phyloP scores from a whole-genome alignment of 805 yeast genomes.

The Pichia deserticola region DNA sequence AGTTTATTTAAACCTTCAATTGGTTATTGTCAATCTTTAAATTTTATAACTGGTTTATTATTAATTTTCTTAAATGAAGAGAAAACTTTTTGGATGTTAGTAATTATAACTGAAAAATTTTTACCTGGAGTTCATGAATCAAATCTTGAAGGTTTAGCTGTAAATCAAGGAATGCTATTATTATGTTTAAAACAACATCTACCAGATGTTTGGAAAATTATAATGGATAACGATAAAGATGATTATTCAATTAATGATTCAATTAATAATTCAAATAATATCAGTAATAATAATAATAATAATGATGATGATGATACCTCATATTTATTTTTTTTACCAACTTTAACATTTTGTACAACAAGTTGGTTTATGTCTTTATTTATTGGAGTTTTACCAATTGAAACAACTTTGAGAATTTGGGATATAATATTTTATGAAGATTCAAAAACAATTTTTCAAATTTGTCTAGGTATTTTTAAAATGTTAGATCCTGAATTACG shows the following conservation, averaged over 20 bases:
- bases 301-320: slow-evolving; percentile 14
- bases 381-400: slow-evolving; percentile 84
- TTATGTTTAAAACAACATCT: slow-evolving; percentile 75
- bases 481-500: slow-evolving; percentile 59
- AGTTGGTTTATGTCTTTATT: slow-evolving; percentile 98
- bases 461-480: slow-evolving; percentile 73
- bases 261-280: no score
- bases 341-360: slow-evolving; percentile 87
- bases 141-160: slow-evolving; percentile 85
- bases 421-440: slow-evolving; percentile 92
- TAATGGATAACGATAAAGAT: slow-evolving; percentile 26
- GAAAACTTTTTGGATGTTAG: slow-evolving; percentile 96
- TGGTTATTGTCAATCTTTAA: slow-evolving; percentile 94
- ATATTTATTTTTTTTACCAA: slow-evolving; percentile 74
- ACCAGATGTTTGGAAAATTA: slow-evolving; percentile 67
- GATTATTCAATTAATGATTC: slow-evolving; percentile 9
- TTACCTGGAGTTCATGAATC: slow-evolving; percentile 89
- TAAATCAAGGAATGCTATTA: slow-evolving; percentile 92
- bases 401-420: slow-evolving; percentile 85
- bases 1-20: slow-evolving; percentile 80
- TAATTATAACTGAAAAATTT: slow-evolving; percentile 75
- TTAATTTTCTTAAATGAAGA: slow-evolving; percentile 86
- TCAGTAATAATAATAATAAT: slow-evolving; percentile 28
- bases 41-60: slow-evolving; percentile 83
- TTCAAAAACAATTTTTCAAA: slow-evolving; percentile 75